Percentiles rank a stretch among this genome's conserved stretches.
Evolutionary conservation across 2,329 filamentous ascomycete genomes (phyloP).

Genomic region (Ampelomyces quisqualis): DNA sequence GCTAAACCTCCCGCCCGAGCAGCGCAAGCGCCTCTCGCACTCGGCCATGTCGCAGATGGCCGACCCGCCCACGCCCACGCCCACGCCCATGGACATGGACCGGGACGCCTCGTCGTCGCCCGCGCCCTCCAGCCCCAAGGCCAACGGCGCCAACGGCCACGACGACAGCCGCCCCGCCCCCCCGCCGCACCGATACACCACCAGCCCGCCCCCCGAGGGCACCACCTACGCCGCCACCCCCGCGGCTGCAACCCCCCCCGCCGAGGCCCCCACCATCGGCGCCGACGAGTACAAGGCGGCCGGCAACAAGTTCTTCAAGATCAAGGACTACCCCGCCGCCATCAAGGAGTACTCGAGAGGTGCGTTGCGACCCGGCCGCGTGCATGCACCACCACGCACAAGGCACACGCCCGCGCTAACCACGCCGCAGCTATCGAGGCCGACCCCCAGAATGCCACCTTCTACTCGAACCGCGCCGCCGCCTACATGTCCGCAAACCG

Average conservation of each 20-base stretch:
- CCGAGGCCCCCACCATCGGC: conserved; percentile 61
- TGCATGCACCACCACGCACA: conserved; percentile 17
- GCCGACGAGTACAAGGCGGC: conserved; percentile 89
- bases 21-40: conserved; percentile 74
- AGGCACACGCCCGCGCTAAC: conserved; percentile 23
- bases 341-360: conserved; percentile 95
- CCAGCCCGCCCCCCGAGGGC: conserved; percentile 51
- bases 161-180: conserved; percentile 61
- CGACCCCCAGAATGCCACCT: conserved; percentile 81
- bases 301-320: conserved; percentile 97
- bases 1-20: conserved; percentile 85
- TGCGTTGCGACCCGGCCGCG: conserved; percentile 48
- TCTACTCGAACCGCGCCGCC: conserved; percentile 91
- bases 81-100: conserved; percentile 76
- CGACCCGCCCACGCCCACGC: conserved; percentile 52
- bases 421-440: conserved; percentile 73
- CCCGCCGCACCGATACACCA: conserved; percentile 65
- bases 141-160: conserved; percentile 49
- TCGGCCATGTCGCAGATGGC: conserved; percentile 63
- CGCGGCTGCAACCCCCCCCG: conserved; percentile 43
- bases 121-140: conserved; percentile 54
- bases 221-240: conserved; percentile 43
- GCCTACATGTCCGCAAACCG: conserved; percentile 87
- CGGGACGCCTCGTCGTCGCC: conserved; percentile 61
- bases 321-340: conserved; percentile 81